These are phyloP conservation scores for Emergomyces pasteurianus DNA, from an alignment of 2,329 filamentous ascomycete genomes.

Conservation along the genomic window DNA sequence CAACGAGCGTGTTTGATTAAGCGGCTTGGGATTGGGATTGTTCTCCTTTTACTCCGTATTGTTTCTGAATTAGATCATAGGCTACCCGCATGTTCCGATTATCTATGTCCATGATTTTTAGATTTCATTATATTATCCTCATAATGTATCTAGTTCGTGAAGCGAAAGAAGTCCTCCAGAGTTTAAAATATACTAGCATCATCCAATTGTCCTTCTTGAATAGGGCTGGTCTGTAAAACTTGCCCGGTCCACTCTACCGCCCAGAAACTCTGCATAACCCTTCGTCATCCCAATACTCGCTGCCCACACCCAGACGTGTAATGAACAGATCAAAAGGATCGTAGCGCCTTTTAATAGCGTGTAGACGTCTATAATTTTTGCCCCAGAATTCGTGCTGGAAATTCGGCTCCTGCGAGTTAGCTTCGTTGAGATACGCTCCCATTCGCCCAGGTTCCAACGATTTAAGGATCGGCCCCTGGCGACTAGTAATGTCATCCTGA, in stretches of 20 bases:
- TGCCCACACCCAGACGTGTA: conserved; percentile 38
- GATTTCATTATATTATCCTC: no score
- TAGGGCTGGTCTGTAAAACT: no score
- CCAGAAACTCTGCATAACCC: background rate
- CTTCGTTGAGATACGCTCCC: conserved; percentile 32
- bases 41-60: no score
- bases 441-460: background rate
- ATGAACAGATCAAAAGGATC: conserved; percentile 36
- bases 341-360: conserved; percentile 28
- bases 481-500: background rate
- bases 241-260: background rate
- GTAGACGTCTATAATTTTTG: conserved; percentile 24
- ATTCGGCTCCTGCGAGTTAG: conserved; percentile 22
- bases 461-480: background rate
- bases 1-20: no score
- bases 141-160: no score
- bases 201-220: no score
- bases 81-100: no score
- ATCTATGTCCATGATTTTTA: no score
- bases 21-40: no score
- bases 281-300: conserved; percentile 23
- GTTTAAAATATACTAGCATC: no score
- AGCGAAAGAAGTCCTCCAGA: background rate
- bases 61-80: no score
- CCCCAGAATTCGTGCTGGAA: conserved; percentile 33